Evolutionary conservation across 495 filamentous ascomycete genomes (phyloP), one percentile per base, ranked within the genome.

Genomic region (Talaromyces adpressus): DNA sequence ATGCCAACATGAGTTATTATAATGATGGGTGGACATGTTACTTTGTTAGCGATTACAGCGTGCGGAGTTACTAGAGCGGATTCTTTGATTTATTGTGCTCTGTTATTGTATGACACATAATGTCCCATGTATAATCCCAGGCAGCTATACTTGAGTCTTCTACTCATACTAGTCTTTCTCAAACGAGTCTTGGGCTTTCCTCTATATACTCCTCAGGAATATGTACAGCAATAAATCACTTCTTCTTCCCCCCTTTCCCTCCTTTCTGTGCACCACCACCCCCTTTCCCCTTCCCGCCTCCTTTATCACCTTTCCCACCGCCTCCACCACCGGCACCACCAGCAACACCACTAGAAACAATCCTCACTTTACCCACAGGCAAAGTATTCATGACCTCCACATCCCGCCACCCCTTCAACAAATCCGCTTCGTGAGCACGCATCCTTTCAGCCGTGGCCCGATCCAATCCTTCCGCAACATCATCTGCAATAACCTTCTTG

Each of bases 321-420:
- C 74, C 84, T 25, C 77, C 78, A 53, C 73, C 75, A 58, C 80
- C 69, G 7, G 75, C 73, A 47, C 80, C 79, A 16, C 77, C 77
- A 30, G 71, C 72, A 18, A 75, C 79, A 49, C 81, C 83, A 23
- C 73, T 73, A 73, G 86, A 81, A 84, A 96, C 88, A 25, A 97
- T 86, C 69, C 89, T 87, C 52, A 96, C 83, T 73, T 91, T 94
- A n/a, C 87, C 82, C 2, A 97, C 91, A 25, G 92, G 90, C 65
- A 98, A 82, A 7, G 83, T 80, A 66, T 92, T 92, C 57, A 90
- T 83, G 56, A 94, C 82, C 77, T 97, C 93, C 62, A 86, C 86
- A 29, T 91, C 87, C 70, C 90, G 92, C 79, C 91, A 84, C 1
- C 79, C 85, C 75, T 86, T 89, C 63, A 98, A 81, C 47, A 96